A percentile compares a stretch with the other conserved stretches of the same genome.
Evolutionary conservation across 495 filamentous ascomycete genomes (phyloP).

Genomic region (Xylaria cubensis): DNA sequence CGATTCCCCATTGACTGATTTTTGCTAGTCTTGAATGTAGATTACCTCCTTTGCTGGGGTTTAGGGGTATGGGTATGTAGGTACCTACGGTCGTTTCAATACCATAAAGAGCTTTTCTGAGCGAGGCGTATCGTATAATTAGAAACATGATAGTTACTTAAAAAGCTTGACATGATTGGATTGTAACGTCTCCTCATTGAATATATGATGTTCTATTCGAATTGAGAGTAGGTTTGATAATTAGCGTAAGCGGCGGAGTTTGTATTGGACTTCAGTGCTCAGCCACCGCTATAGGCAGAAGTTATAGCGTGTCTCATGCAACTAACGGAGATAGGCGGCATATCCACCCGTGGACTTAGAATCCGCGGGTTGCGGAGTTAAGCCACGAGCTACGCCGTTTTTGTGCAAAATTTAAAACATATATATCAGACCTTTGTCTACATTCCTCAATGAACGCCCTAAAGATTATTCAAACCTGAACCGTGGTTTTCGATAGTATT

Average conservation of each 20-base stretch:
- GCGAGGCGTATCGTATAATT: neutral
- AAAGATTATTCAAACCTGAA: neutral
- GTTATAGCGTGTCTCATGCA: neutral
- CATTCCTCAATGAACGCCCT: neutral
- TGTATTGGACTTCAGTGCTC: neutral
- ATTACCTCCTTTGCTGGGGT: no score
- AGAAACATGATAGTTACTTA: neutral
- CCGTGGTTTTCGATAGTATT: neutral
- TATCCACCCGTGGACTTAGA: neutral
- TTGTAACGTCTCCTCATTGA: no score
- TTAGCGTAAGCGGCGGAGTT: neutral
- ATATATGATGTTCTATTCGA: no score
- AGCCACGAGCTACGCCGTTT: neutral
- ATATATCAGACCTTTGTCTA: neutral
- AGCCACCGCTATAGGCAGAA: neutral
- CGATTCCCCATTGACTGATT: no score
- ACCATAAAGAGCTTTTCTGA: neutral
- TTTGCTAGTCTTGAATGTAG: no score
- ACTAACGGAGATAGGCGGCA: constrained; percentile 10
- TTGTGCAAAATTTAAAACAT: neutral
- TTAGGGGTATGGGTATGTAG: no score
- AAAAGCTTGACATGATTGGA: neutral
- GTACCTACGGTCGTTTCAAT: neutral
- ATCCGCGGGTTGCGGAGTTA: constrained; percentile 4
- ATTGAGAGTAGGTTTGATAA: neutral